Evolutionary conservation across 306 rosid genomes (phyloP).

Genomic region (Vicia villosa): DNA sequence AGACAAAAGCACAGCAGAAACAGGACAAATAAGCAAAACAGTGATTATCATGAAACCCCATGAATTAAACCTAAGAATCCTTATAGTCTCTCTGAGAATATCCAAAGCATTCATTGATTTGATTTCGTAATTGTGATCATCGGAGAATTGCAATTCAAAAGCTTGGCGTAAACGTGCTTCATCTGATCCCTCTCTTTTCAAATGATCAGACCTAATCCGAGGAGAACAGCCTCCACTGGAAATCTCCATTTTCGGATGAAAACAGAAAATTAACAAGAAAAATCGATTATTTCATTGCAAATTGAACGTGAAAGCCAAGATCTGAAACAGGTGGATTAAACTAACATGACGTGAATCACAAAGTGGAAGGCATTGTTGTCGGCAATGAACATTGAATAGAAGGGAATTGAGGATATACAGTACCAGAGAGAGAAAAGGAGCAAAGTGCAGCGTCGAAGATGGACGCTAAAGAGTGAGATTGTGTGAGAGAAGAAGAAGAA

Average conservation of each 20-base stretch:
- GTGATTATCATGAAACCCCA: slow-evolving; percentile 70
- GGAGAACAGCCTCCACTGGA: slow-evolving; percentile 56
- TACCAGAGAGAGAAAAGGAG: background rate
- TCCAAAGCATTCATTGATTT: slow-evolving; percentile 88
- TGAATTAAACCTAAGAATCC: slow-evolving; percentile 81
- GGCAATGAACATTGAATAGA: slow-evolving; percentile 15
- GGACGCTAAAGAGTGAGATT: background rate
- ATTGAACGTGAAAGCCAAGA: slow-evolving; percentile 25
- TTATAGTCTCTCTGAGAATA: slow-evolving; percentile 80
- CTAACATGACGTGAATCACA: slow-evolving; percentile 22
- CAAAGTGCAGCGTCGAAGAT: slow-evolving; percentile 19
- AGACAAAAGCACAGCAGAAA: slow-evolving; percentile 73
- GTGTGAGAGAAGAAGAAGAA: slow-evolving; percentile 11
- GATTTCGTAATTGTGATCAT: slow-evolving; percentile 33
- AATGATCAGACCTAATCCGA: slow-evolving; percentile 54
- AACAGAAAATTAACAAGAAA: background rate
- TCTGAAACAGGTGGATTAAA: slow-evolving; percentile 40
- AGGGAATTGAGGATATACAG: slow-evolving; percentile 36
- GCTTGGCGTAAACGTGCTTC: slow-evolving; percentile 42
- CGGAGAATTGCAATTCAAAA: slow-evolving; percentile 48
- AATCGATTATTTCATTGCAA: slow-evolving; percentile 31
- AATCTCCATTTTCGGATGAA: slow-evolving; percentile 54
- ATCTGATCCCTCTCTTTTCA: slow-evolving; percentile 57
- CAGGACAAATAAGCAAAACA: slow-evolving; percentile 74
- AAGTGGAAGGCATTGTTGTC: slow-evolving; percentile 1